Evolutionary conservation across 1,284 basidiomycete genomes (phyloP), one percentile per base, ranked within the genome.

Genomic region (Testicularia cyperi): DNA sequence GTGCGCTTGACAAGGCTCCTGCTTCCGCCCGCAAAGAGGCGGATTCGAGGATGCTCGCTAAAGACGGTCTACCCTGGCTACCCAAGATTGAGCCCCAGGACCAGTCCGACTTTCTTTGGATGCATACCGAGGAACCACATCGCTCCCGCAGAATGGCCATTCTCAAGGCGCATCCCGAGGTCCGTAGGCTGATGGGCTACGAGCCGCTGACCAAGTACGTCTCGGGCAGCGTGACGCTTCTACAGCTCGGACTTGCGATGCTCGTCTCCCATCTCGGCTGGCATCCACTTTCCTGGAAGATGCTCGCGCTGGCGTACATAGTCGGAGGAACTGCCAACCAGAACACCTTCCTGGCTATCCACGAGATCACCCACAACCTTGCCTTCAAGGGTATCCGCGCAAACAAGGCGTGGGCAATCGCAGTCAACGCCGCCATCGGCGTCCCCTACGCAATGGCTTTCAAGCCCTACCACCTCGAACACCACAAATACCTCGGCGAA

Each of bases 301-400:
- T 95, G 77, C 74, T 96, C 34, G 65, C 87, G 25, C 81, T 82
- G 8, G 90, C 94, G 0, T 98, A 97, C 76, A 81, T 80, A 7
- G 82, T 98, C 41, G 94, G 94, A 5, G 95, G 90, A 4, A 96
- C 92, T 0, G 87, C 88, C 14, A 98, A 97, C 79, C 94, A 98
- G 76, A 97, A 98, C 78, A 83, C 92, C 21, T 98, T 98, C 78
- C 83, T 98, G 27, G 91, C 94, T 19, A 95, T 98, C 46, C 94
- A 98, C 77, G 94, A 98, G 75, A 97, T 98, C 65, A 96, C 92
- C 2, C 94, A 98, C 78, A 97, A 97, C 75, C 83, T 98, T 25
- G 94, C 91, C 3, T 98, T 97, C 80, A 84, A 83, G 62, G 82
- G 87, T 21, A 84, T 97, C 35, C 80, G 80, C 30, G 83, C 87